phyloP scores from a whole-genome alignment of 2,329 filamentous ascomycete genomes.

The Periconia digitata region DNA sequence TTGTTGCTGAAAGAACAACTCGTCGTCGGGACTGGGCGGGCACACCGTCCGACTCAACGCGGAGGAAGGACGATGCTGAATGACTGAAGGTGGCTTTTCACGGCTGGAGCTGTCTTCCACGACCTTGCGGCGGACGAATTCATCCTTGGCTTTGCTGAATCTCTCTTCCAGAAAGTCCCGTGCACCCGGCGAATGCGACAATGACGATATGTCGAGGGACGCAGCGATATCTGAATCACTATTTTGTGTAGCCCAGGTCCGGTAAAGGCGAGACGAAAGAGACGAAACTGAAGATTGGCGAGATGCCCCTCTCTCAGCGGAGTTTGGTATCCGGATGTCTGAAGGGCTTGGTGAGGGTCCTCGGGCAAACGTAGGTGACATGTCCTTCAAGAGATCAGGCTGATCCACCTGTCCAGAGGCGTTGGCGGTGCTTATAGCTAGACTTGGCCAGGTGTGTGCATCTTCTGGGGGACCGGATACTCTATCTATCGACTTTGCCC shows the following conservation, averaged over 20 bases:
- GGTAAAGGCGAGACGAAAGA: slow-evolving; percentile 35
- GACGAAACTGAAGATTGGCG: slow-evolving; percentile 45
- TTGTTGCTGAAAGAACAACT: slow-evolving; percentile 26
- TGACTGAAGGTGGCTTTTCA: slow-evolving; percentile 24
- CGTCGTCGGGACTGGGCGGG: slow-evolving; percentile 53
- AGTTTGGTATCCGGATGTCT: slow-evolving; percentile 21
- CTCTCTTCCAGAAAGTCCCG: slow-evolving; percentile 32
- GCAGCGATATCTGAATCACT: slow-evolving; percentile 27
- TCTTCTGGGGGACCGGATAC: slow-evolving; percentile 61
- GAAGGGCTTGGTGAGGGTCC: slow-evolving; percentile 50
- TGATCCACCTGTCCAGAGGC: slow-evolving; percentile 62
- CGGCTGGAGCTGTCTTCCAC: slow-evolving; percentile 32
- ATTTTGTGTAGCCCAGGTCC: slow-evolving; percentile 22
- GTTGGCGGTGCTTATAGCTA: slow-evolving; percentile 63
- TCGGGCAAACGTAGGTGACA: slow-evolving; percentile 36
- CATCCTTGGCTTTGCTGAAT: slow-evolving; percentile 43
- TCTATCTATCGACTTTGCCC: slow-evolving; percentile 66
- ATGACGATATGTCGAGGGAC: slow-evolving; percentile 17
- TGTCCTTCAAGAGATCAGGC: slow-evolving; percentile 49
- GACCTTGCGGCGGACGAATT: slow-evolving; percentile 39
- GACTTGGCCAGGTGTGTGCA: slow-evolving; percentile 64
- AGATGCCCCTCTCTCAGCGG: slow-evolving; percentile 28
- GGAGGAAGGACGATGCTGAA: slow-evolving; percentile 28
- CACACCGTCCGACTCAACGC: slow-evolving; percentile 40
- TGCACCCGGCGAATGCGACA: slow-evolving; percentile 15